Evolutionary conservation across 2,329 filamentous ascomycete species (phyloP).

Genomic region (Volutella citrinella): DNA sequence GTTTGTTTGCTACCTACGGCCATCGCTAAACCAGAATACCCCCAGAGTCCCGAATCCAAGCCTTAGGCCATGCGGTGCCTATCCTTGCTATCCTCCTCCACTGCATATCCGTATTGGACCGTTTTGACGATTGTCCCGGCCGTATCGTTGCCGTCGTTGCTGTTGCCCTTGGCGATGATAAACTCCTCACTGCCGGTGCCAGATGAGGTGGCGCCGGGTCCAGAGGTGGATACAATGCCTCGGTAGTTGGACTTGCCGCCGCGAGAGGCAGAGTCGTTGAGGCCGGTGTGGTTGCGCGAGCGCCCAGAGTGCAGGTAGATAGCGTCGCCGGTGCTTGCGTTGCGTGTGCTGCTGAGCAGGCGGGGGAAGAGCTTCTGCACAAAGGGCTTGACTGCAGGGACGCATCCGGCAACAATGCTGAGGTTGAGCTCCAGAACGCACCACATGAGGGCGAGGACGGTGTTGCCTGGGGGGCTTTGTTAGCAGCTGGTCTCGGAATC

Average conservation of each 20-base stretch:
- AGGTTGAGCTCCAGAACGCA: constrained; percentile 13
- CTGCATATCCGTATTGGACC: no score
- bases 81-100: no score
- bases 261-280: background rate
- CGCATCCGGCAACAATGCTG: constrained; percentile 11
- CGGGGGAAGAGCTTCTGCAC: constrained; percentile 6
- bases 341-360: constrained; percentile 6
- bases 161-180: no score
- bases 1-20: no score
- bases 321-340: constrained; percentile 1
- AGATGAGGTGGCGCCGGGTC: background rate
- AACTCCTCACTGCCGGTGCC: constrained; percentile 8
- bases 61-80: no score
- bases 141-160: no score
- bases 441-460: constrained; percentile 11
- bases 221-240: background rate
- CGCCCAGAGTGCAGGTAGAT: constrained; percentile 6
- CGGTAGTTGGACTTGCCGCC: background rate
- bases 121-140: no score
- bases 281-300: background rate
- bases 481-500: background rate
- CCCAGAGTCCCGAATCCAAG: no score
- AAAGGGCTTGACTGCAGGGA: constrained; percentile 12
- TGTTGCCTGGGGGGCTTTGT: constrained; percentile 10
- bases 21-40: no score